Evolutionary conservation across 2,329 filamentous ascomycete genomes (phyloP).

Genomic region (Pleoardoris graminearum): DNA sequence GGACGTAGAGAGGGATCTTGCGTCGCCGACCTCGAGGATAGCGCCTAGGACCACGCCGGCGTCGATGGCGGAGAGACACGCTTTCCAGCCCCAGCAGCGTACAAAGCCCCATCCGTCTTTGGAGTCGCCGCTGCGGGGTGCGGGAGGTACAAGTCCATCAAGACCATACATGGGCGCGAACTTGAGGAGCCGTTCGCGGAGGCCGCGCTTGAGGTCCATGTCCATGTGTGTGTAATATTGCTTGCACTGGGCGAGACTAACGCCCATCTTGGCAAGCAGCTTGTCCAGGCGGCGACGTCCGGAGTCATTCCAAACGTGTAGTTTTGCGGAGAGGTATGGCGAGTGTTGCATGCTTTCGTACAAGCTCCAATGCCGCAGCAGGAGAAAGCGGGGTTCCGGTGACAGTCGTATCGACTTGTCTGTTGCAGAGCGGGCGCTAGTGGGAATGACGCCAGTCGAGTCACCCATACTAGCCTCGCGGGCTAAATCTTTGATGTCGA

Average conservation of each 20-base stretch:
- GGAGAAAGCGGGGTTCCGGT: slow-evolving; percentile 88
- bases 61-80: slow-evolving; percentile 89
- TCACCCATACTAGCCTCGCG: slow-evolving; percentile 67
- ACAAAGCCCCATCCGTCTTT: slow-evolving; percentile 98
- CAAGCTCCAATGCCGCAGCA: slow-evolving; percentile 94
- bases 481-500: slow-evolving; percentile 60
- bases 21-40: slow-evolving; percentile 84
- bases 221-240: slow-evolving; percentile 99
- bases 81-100: slow-evolving; percentile 95
- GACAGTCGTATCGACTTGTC: slow-evolving; percentile 91
- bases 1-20: slow-evolving; percentile 44
- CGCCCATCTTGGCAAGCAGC: slow-evolving; percentile 95
- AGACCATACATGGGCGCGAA: slow-evolving; percentile 93
- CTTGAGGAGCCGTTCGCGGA: slow-evolving; percentile 82
- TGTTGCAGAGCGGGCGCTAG: slow-evolving; percentile 82
- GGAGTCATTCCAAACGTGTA: slow-evolving; percentile 92
- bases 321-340: slow-evolving; percentile 84
- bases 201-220: slow-evolving; percentile 87
- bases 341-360: slow-evolving; percentile 99
- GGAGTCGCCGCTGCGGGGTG: slow-evolving; percentile 64
- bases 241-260: slow-evolving; percentile 89
- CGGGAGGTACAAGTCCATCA: slow-evolving; percentile 84
- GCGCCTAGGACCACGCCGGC: slow-evolving; percentile 91
- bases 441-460: slow-evolving; percentile 80
- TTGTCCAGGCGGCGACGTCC: slow-evolving; percentile 90